Conservation (phyloP, 148 eudicot species). For the Rhododendron ovatum region DNA sequence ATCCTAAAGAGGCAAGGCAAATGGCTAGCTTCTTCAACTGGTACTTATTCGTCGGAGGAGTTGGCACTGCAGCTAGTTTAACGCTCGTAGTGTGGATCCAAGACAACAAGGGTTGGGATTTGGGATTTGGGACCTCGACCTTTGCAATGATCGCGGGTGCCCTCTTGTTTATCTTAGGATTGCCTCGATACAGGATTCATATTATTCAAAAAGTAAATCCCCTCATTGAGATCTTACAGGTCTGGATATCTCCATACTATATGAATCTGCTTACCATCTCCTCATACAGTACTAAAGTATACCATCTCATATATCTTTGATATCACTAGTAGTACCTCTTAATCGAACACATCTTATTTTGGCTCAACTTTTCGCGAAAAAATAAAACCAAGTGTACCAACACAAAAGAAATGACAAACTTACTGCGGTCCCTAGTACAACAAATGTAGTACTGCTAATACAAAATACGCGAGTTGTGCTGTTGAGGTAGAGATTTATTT, state of each 20-base stretch:
- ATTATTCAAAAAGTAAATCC: constrained; percentile 27
- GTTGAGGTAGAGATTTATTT: neutral
- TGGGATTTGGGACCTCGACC: constrained; percentile 25
- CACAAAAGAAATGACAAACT: no score
- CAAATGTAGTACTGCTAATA: no score
- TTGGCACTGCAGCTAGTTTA: constrained; percentile 26
- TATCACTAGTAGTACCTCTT: neutral
- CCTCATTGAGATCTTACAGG: constrained; percentile 41
- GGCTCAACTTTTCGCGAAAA: no score
- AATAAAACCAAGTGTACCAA: no score
- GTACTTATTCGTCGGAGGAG: constrained; percentile 20
- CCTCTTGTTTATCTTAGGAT: neutral
- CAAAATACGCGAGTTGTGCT: no score
- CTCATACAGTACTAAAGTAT: no score
- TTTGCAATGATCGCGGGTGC: constrained; percentile 27
- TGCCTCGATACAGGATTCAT: constrained; percentile 21
- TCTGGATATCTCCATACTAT: neutral
- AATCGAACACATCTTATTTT: no score
- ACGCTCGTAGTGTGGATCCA: constrained; percentile 39
- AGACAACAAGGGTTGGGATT: constrained; percentile 39
- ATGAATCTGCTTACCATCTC: neutral
- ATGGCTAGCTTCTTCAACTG: constrained; percentile 46
- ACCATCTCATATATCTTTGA: no score
- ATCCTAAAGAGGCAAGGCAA: constrained; percentile 26
- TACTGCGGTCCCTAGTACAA: no score